These are phyloP conservation scores for Amphibolis antarctica DNA, from an alignment of 106 monocot genomes.

Conservation along the genomic window DNA sequence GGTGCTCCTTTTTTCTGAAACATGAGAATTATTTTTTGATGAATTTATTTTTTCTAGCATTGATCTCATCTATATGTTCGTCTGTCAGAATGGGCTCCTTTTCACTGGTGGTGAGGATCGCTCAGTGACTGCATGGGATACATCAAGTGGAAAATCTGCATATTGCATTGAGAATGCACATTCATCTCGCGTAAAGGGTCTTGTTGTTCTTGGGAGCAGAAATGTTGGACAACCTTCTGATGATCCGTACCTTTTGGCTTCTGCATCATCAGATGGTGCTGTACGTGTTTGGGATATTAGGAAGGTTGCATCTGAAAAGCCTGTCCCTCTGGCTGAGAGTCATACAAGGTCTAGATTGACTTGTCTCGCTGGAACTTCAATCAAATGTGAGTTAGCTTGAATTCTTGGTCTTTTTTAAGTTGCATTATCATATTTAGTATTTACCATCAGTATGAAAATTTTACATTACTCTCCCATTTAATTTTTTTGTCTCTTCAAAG, in stretches of 20 bases:
- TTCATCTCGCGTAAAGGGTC: conserved; percentile 67
- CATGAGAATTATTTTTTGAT: too few relatives aligned
- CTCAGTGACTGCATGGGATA: conserved; percentile 69
- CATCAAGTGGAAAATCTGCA: conserved; percentile 57
- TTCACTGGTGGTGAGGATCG: conserved; percentile 80
- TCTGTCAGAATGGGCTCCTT: conserved; percentile 48
- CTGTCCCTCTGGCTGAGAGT: conserved; percentile 46
- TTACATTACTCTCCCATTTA: too few relatives aligned
- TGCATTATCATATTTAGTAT: too few relatives aligned
- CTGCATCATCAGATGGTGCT: conserved; percentile 88
- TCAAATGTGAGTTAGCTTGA: conserved; percentile 52
- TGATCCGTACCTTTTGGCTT: conserved; percentile 40
- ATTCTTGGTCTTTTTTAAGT: background rate
- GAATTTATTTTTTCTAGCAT: too few relatives aligned
- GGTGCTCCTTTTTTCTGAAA: too few relatives aligned
- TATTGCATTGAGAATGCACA: conserved; percentile 65
- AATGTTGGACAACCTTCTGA: conserved; percentile 25
- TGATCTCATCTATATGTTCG: background rate
- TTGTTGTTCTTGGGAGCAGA: conserved; percentile 45
- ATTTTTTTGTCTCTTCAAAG: too few relatives aligned
- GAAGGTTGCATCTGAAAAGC: conserved; percentile 39
- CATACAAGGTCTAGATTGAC: conserved; percentile 82
- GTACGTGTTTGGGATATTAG: conserved; percentile 79
- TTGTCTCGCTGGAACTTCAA: conserved; percentile 71
- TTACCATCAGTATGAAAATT: background rate